Percentiles rank a stretch among this genome's conserved stretches.
phyloP scores from a whole-genome alignment of 179 eudicot genomes.

The Beta lomatogona region DNA sequence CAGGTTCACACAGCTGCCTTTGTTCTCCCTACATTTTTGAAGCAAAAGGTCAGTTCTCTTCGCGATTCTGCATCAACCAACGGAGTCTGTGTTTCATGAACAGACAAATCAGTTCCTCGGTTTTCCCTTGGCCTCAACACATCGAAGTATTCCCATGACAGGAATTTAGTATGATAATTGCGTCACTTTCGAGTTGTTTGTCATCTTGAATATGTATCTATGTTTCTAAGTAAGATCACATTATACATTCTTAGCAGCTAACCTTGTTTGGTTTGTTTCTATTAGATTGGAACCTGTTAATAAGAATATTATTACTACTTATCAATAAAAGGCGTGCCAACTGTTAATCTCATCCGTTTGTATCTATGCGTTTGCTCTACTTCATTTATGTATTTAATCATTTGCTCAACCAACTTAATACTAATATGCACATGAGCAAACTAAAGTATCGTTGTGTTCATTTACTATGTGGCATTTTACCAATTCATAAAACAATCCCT shows the following conservation, averaged over 20 bases:
- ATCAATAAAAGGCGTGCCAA: neutral
- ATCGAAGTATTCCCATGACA: constrained; percentile 1
- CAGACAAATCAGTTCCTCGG: constrained; percentile 1
- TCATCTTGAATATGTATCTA: neutral
- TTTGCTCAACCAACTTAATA: no score
- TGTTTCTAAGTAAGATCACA: constrained; percentile 2
- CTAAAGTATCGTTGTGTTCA: no score
- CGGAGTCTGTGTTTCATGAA: neutral
- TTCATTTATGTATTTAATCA: neutral
- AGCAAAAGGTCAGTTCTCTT: constrained; percentile 64
- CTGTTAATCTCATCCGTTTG: neutral
- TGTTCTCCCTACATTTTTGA: constrained; percentile 77
- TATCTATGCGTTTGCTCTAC: neutral
- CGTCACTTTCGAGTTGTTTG: neutral
- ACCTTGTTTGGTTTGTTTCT: neutral
- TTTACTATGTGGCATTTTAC: no score
- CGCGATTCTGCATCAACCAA: constrained; percentile 33
- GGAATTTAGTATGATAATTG: neutral
- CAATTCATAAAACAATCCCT: no score
- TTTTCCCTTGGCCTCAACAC: neutral
- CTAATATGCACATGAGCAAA: no score
- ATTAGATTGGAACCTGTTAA: neutral
- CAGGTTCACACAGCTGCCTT: constrained; percentile 94
- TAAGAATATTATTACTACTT: neutral
- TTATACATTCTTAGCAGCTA: constrained; percentile 12